phyloP scores from a whole-genome alignment of 768 basidiomycete genomes.

The Harrya chromipes region DNA sequence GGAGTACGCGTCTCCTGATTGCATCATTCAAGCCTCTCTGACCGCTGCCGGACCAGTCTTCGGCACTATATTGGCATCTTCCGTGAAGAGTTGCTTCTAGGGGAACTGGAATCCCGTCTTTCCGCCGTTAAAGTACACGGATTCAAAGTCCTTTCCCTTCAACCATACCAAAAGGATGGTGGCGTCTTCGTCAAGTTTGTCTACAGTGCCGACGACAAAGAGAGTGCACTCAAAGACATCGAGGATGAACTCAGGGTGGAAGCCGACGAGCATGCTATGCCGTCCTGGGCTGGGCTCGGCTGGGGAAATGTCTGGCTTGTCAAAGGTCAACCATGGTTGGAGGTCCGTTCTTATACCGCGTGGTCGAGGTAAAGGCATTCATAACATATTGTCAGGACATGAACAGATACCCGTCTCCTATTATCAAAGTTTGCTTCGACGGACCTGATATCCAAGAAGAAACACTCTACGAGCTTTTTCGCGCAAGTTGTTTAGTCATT shows the following conservation, averaged over 20 bases:
- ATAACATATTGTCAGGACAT: slow-evolving; percentile 59
- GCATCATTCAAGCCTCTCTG: not conserved
- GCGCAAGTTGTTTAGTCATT: slow-evolving; percentile 46
- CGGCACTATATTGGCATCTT: slow-evolving; percentile 63
- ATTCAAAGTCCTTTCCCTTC: slow-evolving; percentile 60
- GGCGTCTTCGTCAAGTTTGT: slow-evolving; percentile 79
- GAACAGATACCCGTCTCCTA: slow-evolving; percentile 70
- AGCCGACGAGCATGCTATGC: slow-evolving; percentile 47
- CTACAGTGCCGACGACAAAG: slow-evolving; percentile 42
- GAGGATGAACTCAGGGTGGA: slow-evolving; percentile 46
- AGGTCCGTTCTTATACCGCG: slow-evolving; percentile 44
- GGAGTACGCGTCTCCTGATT: slow-evolving; percentile 53
- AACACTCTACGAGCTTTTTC: slow-evolving; percentile 68
- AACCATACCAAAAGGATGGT: slow-evolving; percentile 75
- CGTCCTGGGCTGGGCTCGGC: slow-evolving; percentile 57
- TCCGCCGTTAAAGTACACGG: slow-evolving; percentile 49
- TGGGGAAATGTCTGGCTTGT: slow-evolving; percentile 66
- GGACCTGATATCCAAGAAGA: slow-evolving; percentile 87
- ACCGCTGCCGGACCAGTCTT: slow-evolving; percentile 43
- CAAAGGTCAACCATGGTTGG: slow-evolving; percentile 75
- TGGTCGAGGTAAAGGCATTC: not conserved
- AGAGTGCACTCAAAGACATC: slow-evolving; percentile 45
- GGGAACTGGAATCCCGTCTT: slow-evolving; percentile 45
- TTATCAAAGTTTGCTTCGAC: slow-evolving; percentile 79
- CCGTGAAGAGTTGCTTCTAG: slow-evolving; percentile 57